phyloP scores from a whole-genome alignment of 257 asterid genomes.

The Orobanche coerulescens region DNA sequence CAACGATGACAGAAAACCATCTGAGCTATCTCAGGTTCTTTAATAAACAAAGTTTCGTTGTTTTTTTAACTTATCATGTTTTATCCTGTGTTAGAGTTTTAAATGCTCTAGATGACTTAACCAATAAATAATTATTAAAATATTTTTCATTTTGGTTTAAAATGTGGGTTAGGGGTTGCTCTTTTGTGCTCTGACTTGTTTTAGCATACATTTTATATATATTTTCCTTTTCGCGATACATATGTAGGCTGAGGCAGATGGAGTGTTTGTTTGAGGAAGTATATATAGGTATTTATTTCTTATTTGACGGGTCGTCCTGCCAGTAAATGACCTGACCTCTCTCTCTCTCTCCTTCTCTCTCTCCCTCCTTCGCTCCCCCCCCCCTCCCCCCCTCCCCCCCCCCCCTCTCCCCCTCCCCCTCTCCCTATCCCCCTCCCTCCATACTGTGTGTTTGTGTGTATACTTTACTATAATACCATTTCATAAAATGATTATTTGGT shows the following conservation, averaged over 20 bases:
- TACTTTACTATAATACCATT: not conserved
- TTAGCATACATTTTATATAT: not conserved
- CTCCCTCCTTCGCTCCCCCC: too few relatives aligned
- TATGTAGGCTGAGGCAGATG: not conserved
- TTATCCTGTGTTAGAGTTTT: not conserved
- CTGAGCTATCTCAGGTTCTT: conserved; percentile 68
- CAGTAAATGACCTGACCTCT: not conserved
- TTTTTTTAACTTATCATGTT: not conserved
- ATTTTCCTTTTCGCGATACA: not conserved
- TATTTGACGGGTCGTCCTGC: not conserved
- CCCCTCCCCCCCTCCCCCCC: too few relatives aligned
- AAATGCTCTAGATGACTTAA: not conserved
- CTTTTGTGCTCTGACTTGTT: not conserved
- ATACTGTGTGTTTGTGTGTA: not conserved
- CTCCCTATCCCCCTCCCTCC: not conserved
- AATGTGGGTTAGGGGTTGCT: not conserved
- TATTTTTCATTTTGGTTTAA: not conserved
- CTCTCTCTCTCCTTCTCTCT: not conserved
- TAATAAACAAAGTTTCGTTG: not conserved
- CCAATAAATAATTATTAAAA: not conserved
- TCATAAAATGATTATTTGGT: not conserved
- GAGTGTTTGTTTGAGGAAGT: not conserved
- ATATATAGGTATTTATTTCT: not conserved
- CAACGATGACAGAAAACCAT: conserved; percentile 56
- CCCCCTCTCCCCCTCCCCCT: not conserved